Conservation (phyloP, 1,139 yeast species). For the Blastobotrys arbuscula region DNA sequence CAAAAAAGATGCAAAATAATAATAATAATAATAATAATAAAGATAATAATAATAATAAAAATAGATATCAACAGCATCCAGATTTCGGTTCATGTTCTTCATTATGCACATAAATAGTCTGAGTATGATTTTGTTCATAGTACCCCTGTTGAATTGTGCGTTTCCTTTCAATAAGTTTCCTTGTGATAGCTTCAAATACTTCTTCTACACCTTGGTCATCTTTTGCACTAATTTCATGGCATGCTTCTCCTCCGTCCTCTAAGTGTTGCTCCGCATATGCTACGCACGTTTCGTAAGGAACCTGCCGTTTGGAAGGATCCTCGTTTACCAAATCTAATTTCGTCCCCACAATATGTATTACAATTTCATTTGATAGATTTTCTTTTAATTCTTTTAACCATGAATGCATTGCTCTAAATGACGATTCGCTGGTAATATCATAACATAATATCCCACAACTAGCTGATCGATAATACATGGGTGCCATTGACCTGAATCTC, state of each 20-base stretch:
- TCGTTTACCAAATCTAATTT: slow-evolving; percentile 58
- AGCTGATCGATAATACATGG: slow-evolving; percentile 91
- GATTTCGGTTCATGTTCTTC: slow-evolving; percentile 29
- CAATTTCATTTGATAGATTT: slow-evolving; percentile 74
- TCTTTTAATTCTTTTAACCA: slow-evolving; percentile 91
- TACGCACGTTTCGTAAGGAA: slow-evolving; percentile 35
- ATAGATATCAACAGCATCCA: slow-evolving; percentile 23
- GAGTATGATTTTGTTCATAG: slow-evolving; percentile 25
- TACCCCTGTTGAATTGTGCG: slow-evolving; percentile 22
- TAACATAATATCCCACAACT: slow-evolving; percentile 90
- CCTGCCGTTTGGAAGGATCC: slow-evolving; percentile 35
- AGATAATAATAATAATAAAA: background rate
- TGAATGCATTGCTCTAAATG: slow-evolving; percentile 80
- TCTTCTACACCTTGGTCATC: slow-evolving; percentile 37
- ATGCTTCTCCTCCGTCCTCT: slow-evolving; percentile 28
- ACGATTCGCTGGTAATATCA: slow-evolving; percentile 89
- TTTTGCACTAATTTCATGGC: slow-evolving; percentile 37
- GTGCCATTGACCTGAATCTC: slow-evolving; percentile 86
- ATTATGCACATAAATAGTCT: slow-evolving; percentile 31
- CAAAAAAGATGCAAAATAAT: slow-evolving; percentile 3
- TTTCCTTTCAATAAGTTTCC: slow-evolving; percentile 28
- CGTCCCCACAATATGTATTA: slow-evolving; percentile 85
- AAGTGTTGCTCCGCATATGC: slow-evolving; percentile 33
- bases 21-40: background rate
- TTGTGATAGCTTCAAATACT: slow-evolving; percentile 34